A percentile compares a stretch with the other conserved stretches of the same genome.
Conservation (phyloP, 345 rosid species). For the Rhizophora mangle region DNA sequence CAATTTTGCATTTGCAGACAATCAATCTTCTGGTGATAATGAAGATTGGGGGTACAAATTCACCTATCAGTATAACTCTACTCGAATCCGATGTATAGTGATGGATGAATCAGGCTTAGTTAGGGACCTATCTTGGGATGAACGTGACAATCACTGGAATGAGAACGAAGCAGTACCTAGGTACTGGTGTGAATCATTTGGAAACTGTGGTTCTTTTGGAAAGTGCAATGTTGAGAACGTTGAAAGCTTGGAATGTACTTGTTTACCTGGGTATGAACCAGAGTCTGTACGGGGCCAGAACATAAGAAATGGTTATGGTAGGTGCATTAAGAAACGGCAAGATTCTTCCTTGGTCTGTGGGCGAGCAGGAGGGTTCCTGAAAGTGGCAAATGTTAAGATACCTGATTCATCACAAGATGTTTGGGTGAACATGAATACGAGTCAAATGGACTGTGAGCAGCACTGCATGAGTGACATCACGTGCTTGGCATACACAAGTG, state of each 20-base stretch:
- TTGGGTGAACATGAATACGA: slow-evolving; percentile 7
- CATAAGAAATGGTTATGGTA: slow-evolving; percentile 6
- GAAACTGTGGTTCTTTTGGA: slow-evolving; percentile 14
- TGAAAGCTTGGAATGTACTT: slow-evolving; percentile 15
- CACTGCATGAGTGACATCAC: slow-evolving; percentile 8
- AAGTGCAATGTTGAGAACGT: background rate
- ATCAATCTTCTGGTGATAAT: background rate
- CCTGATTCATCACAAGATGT: slow-evolving; percentile 18
- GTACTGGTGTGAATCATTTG: slow-evolving; percentile 4
- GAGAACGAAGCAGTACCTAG: background rate
- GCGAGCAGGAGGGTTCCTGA: slow-evolving; percentile 13
- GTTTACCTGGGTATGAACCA: slow-evolving; percentile 21
- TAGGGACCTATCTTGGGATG: slow-evolving; percentile 9
- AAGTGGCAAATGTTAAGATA: slow-evolving; percentile 8
- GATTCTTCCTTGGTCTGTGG: slow-evolving; percentile 4
- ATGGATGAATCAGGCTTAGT: background rate
- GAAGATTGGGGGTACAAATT: no score
- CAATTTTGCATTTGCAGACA: background rate
- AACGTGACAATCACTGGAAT: slow-evolving; percentile 3
- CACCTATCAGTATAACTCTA: background rate
- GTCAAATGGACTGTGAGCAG: background rate
- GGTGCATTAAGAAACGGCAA: slow-evolving; percentile 16
- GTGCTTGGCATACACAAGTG: slow-evolving; percentile 14
- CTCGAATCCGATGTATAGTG: background rate
- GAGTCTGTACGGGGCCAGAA: background rate